Conservation (phyloP, 2,329 filamentous ascomycete species). For the Penicillium sp. region DNA sequence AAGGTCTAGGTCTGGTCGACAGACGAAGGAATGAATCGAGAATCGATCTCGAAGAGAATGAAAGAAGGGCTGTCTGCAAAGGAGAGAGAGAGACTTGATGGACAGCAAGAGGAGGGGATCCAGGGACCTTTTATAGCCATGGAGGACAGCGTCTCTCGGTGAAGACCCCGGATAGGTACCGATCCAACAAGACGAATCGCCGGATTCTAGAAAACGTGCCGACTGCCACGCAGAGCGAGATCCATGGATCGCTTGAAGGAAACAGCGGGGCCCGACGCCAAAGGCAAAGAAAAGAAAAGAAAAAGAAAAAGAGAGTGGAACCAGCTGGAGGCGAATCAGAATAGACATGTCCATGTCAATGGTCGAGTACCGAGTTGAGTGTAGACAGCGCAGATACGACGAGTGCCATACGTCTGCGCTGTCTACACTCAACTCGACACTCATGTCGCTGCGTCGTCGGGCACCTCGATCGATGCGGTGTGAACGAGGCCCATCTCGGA, state of each 20-base stretch:
- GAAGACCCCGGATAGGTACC: slow-evolving; percentile 19
- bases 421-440: too few relatives aligned
- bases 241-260: slow-evolving; percentile 18
- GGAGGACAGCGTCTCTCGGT: neutral
- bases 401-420: too few relatives aligned
- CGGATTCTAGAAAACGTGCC: slow-evolving; percentile 19
- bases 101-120: slow-evolving; percentile 4
- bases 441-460: too few relatives aligned
- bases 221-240: slow-evolving; percentile 14
- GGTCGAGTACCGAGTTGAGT: neutral
- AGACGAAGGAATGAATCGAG: slow-evolving; percentile 26
- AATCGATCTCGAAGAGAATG: slow-evolving; percentile 27
- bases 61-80: slow-evolving; percentile 14
- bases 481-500: neutral
- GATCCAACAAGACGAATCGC: too few relatives aligned
- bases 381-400: too few relatives aligned
- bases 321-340: slow-evolving; percentile 14
- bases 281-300: slow-evolving; percentile 16
- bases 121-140: slow-evolving; percentile 23
- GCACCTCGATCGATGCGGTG: too few relatives aligned
- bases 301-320: slow-evolving; percentile 18
- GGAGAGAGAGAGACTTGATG: slow-evolving; percentile 15
- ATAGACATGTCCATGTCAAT: neutral
- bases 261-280: slow-evolving; percentile 14
- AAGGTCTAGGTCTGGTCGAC: slow-evolving; percentile 22